Percentiles rank a stretch among this genome's conserved stretches.
These are phyloP conservation scores for Calonectria pseudoturangicola DNA, from an alignment of 2,329 filamentous ascomycete species.

Conservation along the genomic window DNA sequence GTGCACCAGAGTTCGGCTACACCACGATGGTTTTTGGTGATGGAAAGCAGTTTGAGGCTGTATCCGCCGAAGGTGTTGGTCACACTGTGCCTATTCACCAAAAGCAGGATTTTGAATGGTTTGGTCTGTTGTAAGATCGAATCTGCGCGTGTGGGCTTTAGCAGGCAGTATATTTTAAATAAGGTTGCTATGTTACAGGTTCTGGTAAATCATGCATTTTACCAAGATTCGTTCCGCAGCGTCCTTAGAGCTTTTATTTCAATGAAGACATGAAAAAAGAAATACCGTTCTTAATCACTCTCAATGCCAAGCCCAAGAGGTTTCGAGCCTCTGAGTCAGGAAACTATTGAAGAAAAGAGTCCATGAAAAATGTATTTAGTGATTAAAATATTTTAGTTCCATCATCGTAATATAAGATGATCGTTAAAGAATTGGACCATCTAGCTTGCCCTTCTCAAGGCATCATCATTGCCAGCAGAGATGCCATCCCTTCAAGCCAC, in stretches of 20 bases:
- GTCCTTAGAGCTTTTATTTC: neutral
- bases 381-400: neutral
- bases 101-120: conserved; percentile 24
- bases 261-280: neutral
- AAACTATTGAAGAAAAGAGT: no score
- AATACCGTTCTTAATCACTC: no score
- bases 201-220: neutral
- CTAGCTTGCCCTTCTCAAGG: neutral
- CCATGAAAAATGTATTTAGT: no score
- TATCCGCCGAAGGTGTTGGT: conserved; percentile 20
- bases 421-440: neutral
- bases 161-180: neutral
- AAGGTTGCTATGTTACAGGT: neutral
- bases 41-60: conserved; percentile 22
- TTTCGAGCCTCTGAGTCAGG: no score
- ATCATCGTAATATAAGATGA: neutral
- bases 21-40: conserved; percentile 23
- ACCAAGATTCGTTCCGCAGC: neutral
- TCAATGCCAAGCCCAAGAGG: no score
- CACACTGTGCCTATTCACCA: conserved; percentile 26
- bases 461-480: neutral
- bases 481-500: neutral
- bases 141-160: neutral
- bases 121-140: conserved; percentile 6
- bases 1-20: neutral